These are phyloP conservation scores for Trametes meyenii DNA, from an alignment of 768 basidiomycete species.

Conservation along the genomic window DNA sequence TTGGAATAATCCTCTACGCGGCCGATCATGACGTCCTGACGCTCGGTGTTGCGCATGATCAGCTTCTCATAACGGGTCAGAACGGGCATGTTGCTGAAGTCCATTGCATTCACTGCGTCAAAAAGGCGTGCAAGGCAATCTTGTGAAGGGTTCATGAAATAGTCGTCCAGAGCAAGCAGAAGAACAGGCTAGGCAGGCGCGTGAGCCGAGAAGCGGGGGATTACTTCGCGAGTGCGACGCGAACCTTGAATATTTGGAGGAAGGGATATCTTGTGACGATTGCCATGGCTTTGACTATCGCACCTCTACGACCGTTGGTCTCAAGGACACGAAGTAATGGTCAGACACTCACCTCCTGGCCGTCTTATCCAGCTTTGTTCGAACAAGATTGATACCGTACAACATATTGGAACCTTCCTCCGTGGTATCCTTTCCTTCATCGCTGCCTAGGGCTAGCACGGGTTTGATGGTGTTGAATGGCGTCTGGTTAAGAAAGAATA, in stretches of 20 bases:
- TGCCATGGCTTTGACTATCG: constrained; percentile 91
- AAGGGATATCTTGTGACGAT: constrained; percentile 93
- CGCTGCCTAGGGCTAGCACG: constrained; percentile 67
- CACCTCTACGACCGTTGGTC: constrained; percentile 60
- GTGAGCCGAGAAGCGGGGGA: background rate
- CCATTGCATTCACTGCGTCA: constrained; percentile 92
- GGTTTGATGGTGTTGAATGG: constrained; percentile 85
- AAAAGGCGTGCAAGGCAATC: constrained; percentile 89
- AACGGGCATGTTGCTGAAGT: constrained; percentile 75
- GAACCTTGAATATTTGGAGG: constrained; percentile 93
- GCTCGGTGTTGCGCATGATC: constrained; percentile 86
- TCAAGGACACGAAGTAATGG: background rate
- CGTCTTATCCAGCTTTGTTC: constrained; percentile 88
- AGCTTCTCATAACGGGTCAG: constrained; percentile 84
- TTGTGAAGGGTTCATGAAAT: constrained; percentile 86
- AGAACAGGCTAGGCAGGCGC: constrained; percentile 74
- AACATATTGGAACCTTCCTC: constrained; percentile 54
- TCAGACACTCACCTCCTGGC: constrained; percentile 62
- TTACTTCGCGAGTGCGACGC: constrained; percentile 16
- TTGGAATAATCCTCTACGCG: constrained; percentile 55
- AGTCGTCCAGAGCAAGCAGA: constrained; percentile 92
- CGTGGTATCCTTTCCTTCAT: constrained; percentile 27
- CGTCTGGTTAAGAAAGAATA: constrained; percentile 97
- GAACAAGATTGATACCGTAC: constrained; percentile 88
- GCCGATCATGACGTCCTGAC: constrained; percentile 90